Conservation (phyloP, 2,329 filamentous ascomycete species). For the Fonsecaea pugnacius region DNA sequence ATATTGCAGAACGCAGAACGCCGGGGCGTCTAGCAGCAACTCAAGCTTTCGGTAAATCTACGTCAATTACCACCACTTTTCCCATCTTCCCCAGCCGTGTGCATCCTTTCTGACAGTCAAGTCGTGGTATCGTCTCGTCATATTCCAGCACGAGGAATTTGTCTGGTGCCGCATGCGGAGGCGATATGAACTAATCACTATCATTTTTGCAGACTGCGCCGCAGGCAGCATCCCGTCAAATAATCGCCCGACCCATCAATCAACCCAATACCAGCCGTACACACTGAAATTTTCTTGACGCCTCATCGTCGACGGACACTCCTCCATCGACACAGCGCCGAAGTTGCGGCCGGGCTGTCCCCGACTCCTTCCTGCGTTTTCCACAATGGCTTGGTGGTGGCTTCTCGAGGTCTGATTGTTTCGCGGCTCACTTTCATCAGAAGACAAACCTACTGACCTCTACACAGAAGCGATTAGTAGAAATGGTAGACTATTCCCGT, state of each 20-base stretch:
- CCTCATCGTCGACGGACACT: not conserved
- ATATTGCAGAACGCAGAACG: conserved; percentile 23
- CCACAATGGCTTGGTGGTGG: conserved; percentile 18
- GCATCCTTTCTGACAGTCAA: not conserved
- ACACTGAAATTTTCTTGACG: not conserved
- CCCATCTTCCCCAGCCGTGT: not conserved
- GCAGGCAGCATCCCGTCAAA: not conserved
- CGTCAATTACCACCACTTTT: not conserved
- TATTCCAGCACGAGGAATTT: not conserved
- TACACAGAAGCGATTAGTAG: conserved; percentile 29
- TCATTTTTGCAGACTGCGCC: not conserved
- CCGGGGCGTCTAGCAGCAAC: not conserved
- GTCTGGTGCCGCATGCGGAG: not conserved
- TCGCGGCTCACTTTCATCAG: not conserved
- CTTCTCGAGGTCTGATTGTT: conserved; percentile 32
- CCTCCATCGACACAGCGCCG: not conserved
- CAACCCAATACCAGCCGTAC: not conserved
- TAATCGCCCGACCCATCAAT: not conserved
- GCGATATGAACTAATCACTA: not conserved
- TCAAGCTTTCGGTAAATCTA: not conserved
- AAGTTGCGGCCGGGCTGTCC: not conserved
- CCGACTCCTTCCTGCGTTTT: not conserved
- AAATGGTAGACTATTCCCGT: conserved; percentile 23
- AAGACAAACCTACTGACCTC: conserved; percentile 16
- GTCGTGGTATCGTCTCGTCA: not conserved